These are phyloP conservation scores for Physaria fendleri DNA, from an alignment of 345 rosid genomes.

Conservation along the genomic window DNA sequence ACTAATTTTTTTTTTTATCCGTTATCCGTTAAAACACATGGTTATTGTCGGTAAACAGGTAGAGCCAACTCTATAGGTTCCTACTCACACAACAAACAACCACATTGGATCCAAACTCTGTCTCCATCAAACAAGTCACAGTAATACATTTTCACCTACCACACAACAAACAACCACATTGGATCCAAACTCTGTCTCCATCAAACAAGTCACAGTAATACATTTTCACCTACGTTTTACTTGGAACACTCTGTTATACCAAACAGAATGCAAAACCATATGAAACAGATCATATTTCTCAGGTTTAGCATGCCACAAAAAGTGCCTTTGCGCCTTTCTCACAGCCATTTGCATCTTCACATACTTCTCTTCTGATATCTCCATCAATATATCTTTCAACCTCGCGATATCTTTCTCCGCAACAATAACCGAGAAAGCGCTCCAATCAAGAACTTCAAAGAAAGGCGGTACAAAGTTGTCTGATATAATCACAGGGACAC, in stretches of 20 bases:
- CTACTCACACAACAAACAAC: neutral
- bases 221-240: constrained; percentile 51
- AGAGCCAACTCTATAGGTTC: neutral
- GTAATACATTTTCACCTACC: constrained; percentile 33
- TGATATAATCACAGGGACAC: constrained; percentile 81
- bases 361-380: constrained; percentile 66
- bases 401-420: constrained; percentile 82
- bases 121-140: neutral
- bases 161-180: too few relatives aligned
- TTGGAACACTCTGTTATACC: constrained; percentile 85
- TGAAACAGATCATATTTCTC: constrained; percentile 77
- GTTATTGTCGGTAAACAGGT: too few relatives aligned
- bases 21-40: too few relatives aligned
- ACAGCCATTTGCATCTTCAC: constrained; percentile 65
- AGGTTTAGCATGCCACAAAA: constrained; percentile 84
- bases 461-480: constrained; percentile 92
- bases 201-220: neutral
- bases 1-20: too few relatives aligned
- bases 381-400: constrained; percentile 50
- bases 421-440: constrained; percentile 56
- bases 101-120: neutral
- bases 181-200: neutral
- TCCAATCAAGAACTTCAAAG: constrained; percentile 82
- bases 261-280: constrained; percentile 90
- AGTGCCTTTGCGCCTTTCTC: constrained; percentile 69